These are phyloP conservation scores for Annulohypoxylon moriforme DNA, from an alignment of 495 filamentous ascomycete species.

Conservation along the genomic window DNA sequence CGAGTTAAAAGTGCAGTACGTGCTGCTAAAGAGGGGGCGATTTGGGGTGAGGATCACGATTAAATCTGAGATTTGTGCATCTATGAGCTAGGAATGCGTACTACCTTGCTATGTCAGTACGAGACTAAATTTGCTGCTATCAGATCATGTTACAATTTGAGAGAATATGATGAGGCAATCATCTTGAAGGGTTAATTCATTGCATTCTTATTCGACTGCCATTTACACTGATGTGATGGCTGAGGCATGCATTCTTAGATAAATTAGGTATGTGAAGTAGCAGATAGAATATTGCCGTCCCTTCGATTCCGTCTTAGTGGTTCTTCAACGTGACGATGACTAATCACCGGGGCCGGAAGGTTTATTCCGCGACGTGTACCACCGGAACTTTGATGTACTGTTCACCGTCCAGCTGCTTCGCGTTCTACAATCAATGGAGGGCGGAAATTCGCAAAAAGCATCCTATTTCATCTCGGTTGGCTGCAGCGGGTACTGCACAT, in stretches of 20 bases:
- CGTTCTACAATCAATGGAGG: not conserved
- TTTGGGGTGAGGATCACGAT: conserved; percentile 1
- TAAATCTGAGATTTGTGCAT: not conserved
- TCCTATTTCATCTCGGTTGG: not conserved
- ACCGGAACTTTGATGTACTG: too few species aligned
- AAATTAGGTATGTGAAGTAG: too few species aligned
- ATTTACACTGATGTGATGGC: too few species aligned
- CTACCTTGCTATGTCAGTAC: not conserved
- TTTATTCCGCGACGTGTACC: not conserved
- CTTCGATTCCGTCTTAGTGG: too few species aligned
- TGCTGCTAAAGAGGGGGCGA: conserved; percentile 26
- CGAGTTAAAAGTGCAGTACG: conserved; percentile 26
- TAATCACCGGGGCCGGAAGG: not conserved
- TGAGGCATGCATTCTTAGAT: too few species aligned
- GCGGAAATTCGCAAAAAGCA: not conserved
- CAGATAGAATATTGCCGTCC: too few species aligned
- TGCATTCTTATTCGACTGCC: too few species aligned
- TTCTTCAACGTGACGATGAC: not conserved
- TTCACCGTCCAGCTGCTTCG: not conserved
- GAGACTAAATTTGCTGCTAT: not conserved
- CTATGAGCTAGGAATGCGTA: too few species aligned
- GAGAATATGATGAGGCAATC: not conserved
- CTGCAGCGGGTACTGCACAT: not conserved
- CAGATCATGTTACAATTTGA: not conserved
- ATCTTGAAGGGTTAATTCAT: not conserved